Conservation (phyloP, 2,329 filamentous ascomycete species). For the Ophiostoma piceae region DNA sequence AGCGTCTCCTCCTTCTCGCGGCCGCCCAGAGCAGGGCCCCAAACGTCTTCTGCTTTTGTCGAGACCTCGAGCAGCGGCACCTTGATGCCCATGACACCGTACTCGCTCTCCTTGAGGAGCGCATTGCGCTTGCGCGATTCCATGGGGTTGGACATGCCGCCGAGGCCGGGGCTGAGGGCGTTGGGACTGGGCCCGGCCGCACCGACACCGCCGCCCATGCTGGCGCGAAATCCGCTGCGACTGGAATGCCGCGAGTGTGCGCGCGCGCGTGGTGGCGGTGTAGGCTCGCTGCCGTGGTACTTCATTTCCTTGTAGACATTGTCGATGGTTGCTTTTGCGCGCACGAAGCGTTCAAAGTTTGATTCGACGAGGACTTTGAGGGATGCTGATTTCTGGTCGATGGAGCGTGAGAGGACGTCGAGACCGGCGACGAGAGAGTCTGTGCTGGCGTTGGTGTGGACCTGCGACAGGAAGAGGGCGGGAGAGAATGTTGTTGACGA, state of each 20-base stretch:
- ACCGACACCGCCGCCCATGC: conserved; percentile 32
- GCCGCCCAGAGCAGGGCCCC: conserved; percentile 88
- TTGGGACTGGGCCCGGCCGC: background rate
- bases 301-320: conserved; percentile 99
- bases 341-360: conserved; percentile 97
- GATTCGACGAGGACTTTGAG: conserved; percentile 94
- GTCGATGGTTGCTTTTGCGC: conserved; percentile 95
- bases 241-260: conserved; percentile 63
- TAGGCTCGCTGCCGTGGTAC: conserved; percentile 56
- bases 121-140: conserved; percentile 71
- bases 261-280: conserved; percentile 37
- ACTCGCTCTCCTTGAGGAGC: conserved; percentile 85
- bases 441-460: conserved; percentile 81
- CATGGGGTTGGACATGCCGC: conserved; percentile 14
- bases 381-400: conserved; percentile 95
- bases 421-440: conserved; percentile 74
- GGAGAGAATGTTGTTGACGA: conserved; percentile 96
- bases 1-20: conserved; percentile 85
- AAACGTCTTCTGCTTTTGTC: conserved; percentile 92
- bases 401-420: conserved; percentile 80
- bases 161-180: background rate
- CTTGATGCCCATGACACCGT: conserved; percentile 83
- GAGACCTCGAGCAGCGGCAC: conserved; percentile 81
- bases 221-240: conserved; percentile 59
- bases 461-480: conserved; percentile 82